Conservation (phyloP, 2,329 filamentous ascomycete genomes). For the Alternaria viburni region DNA sequence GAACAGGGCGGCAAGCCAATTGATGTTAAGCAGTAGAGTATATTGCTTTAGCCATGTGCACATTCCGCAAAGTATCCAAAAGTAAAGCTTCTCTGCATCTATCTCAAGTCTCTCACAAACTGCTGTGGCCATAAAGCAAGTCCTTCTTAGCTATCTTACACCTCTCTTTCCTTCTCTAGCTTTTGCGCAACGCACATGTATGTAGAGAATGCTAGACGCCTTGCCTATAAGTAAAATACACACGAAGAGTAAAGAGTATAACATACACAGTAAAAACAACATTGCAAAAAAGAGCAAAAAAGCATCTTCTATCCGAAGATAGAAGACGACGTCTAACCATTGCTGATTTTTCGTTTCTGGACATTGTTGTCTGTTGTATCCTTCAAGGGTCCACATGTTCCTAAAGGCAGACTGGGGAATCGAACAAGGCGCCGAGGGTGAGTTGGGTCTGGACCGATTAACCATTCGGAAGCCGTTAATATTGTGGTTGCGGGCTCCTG, state of each 20-base stretch:
- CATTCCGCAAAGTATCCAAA: not conserved
- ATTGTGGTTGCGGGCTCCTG: not conserved
- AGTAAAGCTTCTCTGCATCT: not conserved
- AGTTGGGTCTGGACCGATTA: constrained; percentile 3
- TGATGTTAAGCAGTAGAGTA: constrained; percentile 17
- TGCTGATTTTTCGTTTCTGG: not conserved
- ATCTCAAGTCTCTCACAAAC: not conserved
- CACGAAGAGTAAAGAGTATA: not conserved
- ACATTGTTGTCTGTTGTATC: not conserved
- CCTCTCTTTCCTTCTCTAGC: not conserved
- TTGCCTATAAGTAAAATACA: not conserved
- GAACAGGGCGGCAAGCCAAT: constrained; percentile 46
- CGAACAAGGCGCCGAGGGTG: not conserved
- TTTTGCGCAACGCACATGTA: not conserved
- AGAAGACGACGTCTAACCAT: not conserved
- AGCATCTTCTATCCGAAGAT: not conserved
- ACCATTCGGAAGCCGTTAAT: not conserved
- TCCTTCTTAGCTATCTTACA: no score
- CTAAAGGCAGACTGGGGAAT: not conserved
- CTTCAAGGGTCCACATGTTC: not conserved
- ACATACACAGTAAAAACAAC: not conserved
- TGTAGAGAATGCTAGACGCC: not conserved
- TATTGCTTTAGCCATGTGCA: not conserved
- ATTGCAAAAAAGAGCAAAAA: not conserved
- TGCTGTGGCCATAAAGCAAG: not conserved